A percentile compares a stretch with the other conserved stretches of the same genome.
These are phyloP conservation scores for Raffaelea albimanens DNA, from an alignment of 2,329 filamentous ascomycete genomes.

Conservation along the genomic window DNA sequence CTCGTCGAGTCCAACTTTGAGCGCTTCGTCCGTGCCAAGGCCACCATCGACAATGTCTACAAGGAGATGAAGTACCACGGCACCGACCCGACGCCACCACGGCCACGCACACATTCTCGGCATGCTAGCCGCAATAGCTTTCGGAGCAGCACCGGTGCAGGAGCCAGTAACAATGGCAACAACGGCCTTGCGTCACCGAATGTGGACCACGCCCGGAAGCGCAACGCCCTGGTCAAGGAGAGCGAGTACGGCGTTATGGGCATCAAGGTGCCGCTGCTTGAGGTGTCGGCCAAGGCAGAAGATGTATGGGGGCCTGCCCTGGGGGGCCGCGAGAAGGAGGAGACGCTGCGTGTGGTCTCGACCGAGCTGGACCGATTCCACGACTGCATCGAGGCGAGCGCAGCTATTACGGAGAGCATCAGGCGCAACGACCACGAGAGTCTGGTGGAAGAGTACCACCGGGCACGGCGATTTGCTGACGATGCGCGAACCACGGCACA, in stretches of 20 bases:
- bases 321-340: constrained; percentile 83
- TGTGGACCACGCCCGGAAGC: no score
- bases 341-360: constrained; percentile 70
- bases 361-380: constrained; percentile 69
- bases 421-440: constrained; percentile 85
- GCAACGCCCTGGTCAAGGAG: constrained; percentile 87
- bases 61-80: constrained; percentile 85
- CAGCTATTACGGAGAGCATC: constrained; percentile 71
- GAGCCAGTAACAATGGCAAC: neutral
- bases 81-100: constrained; percentile 36
- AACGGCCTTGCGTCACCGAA: neutral
- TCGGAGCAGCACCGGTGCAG: constrained; percentile 36
- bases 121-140: constrained; percentile 60
- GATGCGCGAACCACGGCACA: constrained; percentile 64
- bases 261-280: constrained; percentile 79
- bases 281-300: constrained; percentile 88
- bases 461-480: constrained; percentile 72
- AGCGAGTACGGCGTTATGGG: constrained; percentile 83
- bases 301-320: constrained; percentile 96
- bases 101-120: constrained; percentile 46
- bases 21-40: constrained; percentile 92
- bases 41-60: constrained; percentile 97
- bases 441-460: constrained; percentile 76
- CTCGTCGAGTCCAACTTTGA: constrained; percentile 98
- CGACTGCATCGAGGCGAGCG: constrained; percentile 72